Evolutionary conservation across 371 early-diverging fungal species (phyloP).

Genomic region (Haplosporangium sp.): DNA sequence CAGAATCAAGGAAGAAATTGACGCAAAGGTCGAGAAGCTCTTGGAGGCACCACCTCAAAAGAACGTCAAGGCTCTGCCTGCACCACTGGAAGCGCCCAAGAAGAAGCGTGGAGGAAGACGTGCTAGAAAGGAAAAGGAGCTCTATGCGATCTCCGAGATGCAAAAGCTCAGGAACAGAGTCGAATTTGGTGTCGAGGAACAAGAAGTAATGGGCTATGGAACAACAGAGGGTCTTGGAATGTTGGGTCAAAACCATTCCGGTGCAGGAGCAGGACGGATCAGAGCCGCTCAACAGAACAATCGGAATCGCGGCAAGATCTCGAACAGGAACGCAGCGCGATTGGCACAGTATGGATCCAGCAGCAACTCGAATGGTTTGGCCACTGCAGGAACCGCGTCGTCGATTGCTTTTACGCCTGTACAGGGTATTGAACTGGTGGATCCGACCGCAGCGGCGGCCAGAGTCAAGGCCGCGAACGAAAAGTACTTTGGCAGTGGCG

Average conservation of each 20-base stretch:
- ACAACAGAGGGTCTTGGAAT: conserved; percentile 92
- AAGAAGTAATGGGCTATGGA: conserved; percentile 86
- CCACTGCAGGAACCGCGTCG: conserved; percentile 87
- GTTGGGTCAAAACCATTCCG: conserved; percentile 62
- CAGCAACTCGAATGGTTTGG: conserved; percentile 16
- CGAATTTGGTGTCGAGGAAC: conserved; percentile 92
- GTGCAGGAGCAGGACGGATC: conserved; percentile 37
- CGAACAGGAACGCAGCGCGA: conserved; percentile 45
- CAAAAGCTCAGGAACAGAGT: conserved; percentile 91
- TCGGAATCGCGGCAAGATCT: conserved; percentile 40
- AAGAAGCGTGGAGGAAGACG: conserved; percentile 90
- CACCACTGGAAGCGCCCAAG: conserved; percentile 92
- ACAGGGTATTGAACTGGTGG: conserved; percentile 94
- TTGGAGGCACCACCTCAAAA: conserved; percentile 91
- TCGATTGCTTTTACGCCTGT: conserved; percentile 96
- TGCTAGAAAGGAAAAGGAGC: conserved; percentile 87
- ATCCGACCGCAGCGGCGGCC: conserved; percentile 83
- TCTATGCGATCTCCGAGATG: conserved; percentile 88
- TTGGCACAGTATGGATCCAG: conserved; percentile 48
- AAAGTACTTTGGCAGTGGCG: conserved; percentile 85
- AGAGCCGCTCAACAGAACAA: conserved; percentile 41
- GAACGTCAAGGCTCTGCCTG: conserved; percentile 87
- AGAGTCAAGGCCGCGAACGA: conserved; percentile 76
- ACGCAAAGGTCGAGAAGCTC: conserved; percentile 86
- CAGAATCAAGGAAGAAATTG: conserved; percentile 82